Percentiles rank a stretch among this genome's conserved stretches.
Conservation (phyloP, 257 asterid genomes). For the Solanum microdontum region DNA sequence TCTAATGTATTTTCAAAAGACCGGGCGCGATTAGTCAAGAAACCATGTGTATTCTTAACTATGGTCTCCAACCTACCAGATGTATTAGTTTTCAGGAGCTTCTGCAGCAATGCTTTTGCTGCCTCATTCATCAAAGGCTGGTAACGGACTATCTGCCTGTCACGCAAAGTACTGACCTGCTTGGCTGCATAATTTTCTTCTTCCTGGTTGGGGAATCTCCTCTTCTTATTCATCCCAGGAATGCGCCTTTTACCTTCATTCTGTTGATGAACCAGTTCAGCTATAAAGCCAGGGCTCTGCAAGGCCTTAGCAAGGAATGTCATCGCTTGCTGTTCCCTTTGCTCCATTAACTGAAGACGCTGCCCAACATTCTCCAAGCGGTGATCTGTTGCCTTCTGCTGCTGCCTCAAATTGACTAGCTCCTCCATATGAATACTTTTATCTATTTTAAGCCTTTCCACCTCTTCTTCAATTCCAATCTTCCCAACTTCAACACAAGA, state of each 20-base stretch:
- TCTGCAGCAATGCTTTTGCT: constrained; percentile 53
- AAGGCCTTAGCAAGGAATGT: constrained; percentile 76
- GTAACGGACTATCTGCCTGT: constrained; percentile 52
- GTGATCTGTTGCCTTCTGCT: constrained; percentile 60
- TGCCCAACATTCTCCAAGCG: constrained; percentile 62
- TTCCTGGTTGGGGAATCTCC: constrained; percentile 59
- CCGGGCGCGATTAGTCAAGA: constrained; percentile 31
- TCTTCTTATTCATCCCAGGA: constrained; percentile 53
- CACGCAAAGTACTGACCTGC: constrained; percentile 24
- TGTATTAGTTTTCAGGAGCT: constrained; percentile 43
- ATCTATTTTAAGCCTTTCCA: constrained; percentile 62
- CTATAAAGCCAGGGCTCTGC: constrained; percentile 64
- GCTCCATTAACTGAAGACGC: constrained; percentile 73
- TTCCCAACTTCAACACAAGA: constrained; percentile 60
- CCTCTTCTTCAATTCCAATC: constrained; percentile 61
- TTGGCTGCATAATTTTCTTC: constrained; percentile 34
- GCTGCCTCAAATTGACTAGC: constrained; percentile 65
- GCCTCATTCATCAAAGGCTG: constrained; percentile 79
- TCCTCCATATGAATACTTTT: constrained; percentile 71
- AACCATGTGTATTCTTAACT: constrained; percentile 31
- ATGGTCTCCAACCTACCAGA: constrained; percentile 37
- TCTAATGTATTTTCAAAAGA: constrained; percentile 29
- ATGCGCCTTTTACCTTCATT: constrained; percentile 39
- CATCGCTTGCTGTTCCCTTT: constrained; percentile 70
- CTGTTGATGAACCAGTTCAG: constrained; percentile 61